These are phyloP conservation scores for Trichoderma polysporum DNA, from an alignment of 2,329 filamentous ascomycete species.

Conservation along the genomic window DNA sequence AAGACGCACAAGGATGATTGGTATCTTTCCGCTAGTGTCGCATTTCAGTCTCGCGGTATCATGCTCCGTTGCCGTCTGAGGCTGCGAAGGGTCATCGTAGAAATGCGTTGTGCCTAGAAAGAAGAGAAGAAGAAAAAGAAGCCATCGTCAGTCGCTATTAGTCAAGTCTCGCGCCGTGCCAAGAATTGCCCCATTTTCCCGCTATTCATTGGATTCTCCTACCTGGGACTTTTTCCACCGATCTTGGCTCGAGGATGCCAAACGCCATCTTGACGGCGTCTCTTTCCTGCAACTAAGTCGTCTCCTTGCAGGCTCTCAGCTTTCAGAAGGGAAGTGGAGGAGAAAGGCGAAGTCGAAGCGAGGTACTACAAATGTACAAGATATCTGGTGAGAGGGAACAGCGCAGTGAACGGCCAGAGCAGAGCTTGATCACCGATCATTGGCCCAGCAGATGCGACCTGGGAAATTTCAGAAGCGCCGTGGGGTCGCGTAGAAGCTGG, in stretches of 20 bases:
- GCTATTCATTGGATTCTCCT: slow-evolving; percentile 28
- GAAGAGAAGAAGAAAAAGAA: neutral
- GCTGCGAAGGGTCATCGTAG: slow-evolving; percentile 57
- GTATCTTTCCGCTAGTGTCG: slow-evolving; percentile 63
- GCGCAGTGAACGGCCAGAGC: neutral
- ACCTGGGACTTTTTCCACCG: slow-evolving; percentile 73
- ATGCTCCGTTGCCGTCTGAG: slow-evolving; percentile 42
- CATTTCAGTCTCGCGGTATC: slow-evolving; percentile 61
- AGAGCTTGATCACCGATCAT: too few species aligned
- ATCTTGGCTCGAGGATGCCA: slow-evolving; percentile 68
- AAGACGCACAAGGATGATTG: slow-evolving; percentile 69
- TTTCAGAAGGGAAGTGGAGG: neutral
- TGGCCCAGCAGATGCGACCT: neutral
- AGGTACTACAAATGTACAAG: neutral
- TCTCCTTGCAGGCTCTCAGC: neutral
- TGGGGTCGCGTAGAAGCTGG: neutral
- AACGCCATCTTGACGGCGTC: slow-evolving; percentile 44
- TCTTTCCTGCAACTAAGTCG: neutral
- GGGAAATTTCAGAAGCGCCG: neutral
- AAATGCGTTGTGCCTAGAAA: slow-evolving; percentile 60
- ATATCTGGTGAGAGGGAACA: neutral
- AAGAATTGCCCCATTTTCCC: neutral
- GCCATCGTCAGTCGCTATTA: neutral
- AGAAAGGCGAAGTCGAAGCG: neutral
- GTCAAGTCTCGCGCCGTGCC: neutral